Evolutionary conservation across 805 yeast genomes (phyloP), one percentile per base, ranked within the genome.

Genomic region (Wickerhamomyces canadensis): DNA sequence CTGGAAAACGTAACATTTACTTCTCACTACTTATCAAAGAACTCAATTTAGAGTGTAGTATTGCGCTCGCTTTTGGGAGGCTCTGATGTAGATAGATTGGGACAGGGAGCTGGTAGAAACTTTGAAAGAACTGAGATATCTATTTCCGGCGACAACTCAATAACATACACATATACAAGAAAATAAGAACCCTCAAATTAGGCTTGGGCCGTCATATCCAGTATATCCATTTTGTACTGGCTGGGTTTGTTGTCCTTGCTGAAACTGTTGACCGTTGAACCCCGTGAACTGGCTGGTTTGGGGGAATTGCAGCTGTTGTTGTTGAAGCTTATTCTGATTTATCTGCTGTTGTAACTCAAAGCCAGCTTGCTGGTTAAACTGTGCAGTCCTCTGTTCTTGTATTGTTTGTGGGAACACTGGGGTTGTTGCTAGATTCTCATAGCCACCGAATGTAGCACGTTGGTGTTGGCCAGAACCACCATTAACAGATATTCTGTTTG

Each of bases 351-450:
- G 64, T 14, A 66, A 42, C 15, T 60, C 64, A 18, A 54, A 43
- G 21, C 52, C 48, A 6, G 76, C 75, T 38, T 62, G 61, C 28
- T 51, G 60, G 37, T 64, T 65, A 28, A 57, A 58, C 36, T 62
- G 68, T 15, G 62, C 64, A 3, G 57, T 54, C 18, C 50, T 50
- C 22, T 52, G 60, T 23, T 62, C 68, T 36, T 61, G 62, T 47
- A 73, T 75, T 8, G 84, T 78, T 47, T 78, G 78, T 0, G 85
- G 86, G 49, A 80, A 83, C 8, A 80, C 84, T 3, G 87, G 74
- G 4, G 73, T 61, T 1, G 88, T 81, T 9, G 80, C 80, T 31
- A 81, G 56, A 35, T 64, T 63, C 52, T 83, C 89, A 42, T 79
- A 67, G 0, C 89, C 91, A 4, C 89, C 91, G 24, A 86, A 83